These are phyloP conservation scores for Gossypium anomalum DNA, from an alignment of 345 rosid species.

Conservation along the genomic window DNA sequence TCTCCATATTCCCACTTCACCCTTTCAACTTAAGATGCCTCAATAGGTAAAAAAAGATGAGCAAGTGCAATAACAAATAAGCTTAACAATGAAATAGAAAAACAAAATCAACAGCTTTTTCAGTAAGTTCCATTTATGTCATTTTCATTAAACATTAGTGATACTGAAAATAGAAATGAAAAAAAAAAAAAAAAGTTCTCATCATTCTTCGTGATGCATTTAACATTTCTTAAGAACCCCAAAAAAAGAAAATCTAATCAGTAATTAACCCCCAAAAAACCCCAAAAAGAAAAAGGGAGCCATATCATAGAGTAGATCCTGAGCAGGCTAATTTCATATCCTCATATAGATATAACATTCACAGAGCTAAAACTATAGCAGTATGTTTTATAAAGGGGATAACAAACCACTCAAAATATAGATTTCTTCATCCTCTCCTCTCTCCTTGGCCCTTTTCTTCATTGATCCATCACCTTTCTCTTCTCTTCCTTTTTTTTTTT, in stretches of 20 bases:
- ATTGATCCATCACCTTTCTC: background rate
- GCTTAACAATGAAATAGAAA: background rate
- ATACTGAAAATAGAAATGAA: background rate
- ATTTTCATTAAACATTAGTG: background rate
- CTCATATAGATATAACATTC: conserved; percentile 11
- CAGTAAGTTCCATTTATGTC: background rate
- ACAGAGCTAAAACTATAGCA: conserved; percentile 3
- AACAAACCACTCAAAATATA: background rate
- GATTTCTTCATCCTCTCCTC: conserved; percentile 11
- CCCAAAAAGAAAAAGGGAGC: conserved; percentile 7
- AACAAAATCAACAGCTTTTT: background rate
- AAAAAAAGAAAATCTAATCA: background rate
- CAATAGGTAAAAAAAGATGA: background rate
- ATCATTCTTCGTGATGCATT: background rate
- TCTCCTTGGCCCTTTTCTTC: conserved; percentile 26
- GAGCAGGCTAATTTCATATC: conserved; percentile 10
- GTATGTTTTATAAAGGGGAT: background rate
- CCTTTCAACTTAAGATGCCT: background rate
- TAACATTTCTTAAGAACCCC: background rate
- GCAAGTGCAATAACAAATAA: background rate
- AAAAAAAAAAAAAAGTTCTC: background rate
- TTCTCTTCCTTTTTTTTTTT: background rate
- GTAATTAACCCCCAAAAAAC: background rate
- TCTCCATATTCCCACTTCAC: background rate
- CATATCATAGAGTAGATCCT: conserved; percentile 15